Conservation (phyloP, 345 rosid genomes). For the Lenwebbia sp. region DNA sequence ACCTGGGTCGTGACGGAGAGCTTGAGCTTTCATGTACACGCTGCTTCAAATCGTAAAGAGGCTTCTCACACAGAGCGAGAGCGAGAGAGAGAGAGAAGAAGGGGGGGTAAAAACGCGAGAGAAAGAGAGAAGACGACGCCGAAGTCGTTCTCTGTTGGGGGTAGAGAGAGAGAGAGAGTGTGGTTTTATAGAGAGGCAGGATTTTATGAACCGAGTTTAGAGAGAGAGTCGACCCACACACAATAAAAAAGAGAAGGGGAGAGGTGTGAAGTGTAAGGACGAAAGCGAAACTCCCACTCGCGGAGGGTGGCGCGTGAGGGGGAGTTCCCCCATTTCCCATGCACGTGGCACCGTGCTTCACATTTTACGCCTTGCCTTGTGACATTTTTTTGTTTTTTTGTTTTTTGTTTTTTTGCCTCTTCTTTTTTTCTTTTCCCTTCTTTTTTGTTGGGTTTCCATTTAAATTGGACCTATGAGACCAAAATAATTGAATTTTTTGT, state of each 20-base stretch:
- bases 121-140: background rate
- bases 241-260: background rate
- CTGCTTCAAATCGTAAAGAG: background rate
- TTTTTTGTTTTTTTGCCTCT: background rate
- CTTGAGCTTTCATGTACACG: background rate
- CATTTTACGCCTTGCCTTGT: background rate
- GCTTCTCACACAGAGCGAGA: too few species aligned
- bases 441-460: background rate
- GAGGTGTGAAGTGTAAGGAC: background rate
- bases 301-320: background rate
- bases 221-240: too few species aligned
- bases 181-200: background rate
- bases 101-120: background rate
- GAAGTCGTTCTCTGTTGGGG: background rate
- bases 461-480: background rate
- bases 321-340: background rate
- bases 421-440: rapidly evolving
- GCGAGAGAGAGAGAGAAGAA: background rate
- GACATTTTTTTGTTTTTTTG: background rate
- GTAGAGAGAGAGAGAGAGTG: background rate
- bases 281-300: background rate
- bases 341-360: background rate
- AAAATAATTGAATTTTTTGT: too few species aligned
- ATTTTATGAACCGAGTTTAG: background rate
- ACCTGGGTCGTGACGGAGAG: background rate